Base-by-base conservation (phyloP, 2,329 filamentous ascomycete species). In the Tolypocladium inflatum region DNA sequence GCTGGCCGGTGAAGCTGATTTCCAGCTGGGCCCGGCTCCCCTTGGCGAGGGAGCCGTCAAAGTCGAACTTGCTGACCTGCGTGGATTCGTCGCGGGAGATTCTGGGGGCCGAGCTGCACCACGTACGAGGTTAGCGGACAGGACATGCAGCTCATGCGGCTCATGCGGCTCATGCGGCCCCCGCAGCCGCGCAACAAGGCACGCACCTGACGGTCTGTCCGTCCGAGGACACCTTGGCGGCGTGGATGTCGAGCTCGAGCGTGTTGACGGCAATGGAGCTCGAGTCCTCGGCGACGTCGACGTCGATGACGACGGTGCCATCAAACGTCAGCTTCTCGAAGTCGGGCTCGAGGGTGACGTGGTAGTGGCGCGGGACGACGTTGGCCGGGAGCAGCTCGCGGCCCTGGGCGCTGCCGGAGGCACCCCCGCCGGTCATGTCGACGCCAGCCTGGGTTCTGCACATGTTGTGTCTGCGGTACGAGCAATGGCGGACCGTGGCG, bases 371-470 rank as follows among this genome's bases (percentile, higher is more conserved):
- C n/a, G 93, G 92, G 72, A 93, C 88, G 68, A 97, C 91, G 70
- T 97, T 96, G 74, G 87, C 86, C 56, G 93, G 94, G 66, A 97
- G 81, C 63, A 97, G 87, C 78, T 96, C 89, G 67, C 93, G 87
- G 43, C 63, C 66, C 21, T 68, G 74, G 52, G 57, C 39, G 35
- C 52, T 57, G 23, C 58, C 54, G 23, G 61, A 58, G 19, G 59
- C 60, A 57, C 70, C 70, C 58, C 68, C 70, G 63, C 71, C 67
- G 58, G 68, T 68, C 65, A 66, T 63, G 43, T 72, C 73, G 64
- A 67, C 63, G 48, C 63, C 66, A 43, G 70, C 68, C 45, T 72
- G 72, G 54, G 68, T 66, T 63, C 82, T 83, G 74, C 88, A 90
- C 86, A 92, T 93, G 66, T 78, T 79, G 70, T 79, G 73, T 76